Base-by-base conservation (phyloP, 352 stramenopile genomes). In the Phytopythium boreale region DNA sequence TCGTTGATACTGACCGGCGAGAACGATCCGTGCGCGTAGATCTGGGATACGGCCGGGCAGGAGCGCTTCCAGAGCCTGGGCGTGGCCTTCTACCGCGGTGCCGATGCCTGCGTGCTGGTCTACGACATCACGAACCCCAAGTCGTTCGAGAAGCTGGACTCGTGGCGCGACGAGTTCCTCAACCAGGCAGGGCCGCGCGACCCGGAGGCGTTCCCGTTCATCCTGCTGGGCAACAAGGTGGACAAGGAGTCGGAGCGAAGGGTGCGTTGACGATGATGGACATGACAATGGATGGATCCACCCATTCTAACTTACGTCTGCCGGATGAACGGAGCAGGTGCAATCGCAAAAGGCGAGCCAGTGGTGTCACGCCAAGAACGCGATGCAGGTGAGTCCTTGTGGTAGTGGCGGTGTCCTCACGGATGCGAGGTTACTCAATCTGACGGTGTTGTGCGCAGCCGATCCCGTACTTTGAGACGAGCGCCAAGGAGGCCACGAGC, bases 1-100 rank as follows among this genome's bases (percentile, higher is more conserved):
- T 7, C 43, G 6, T n/a, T 24, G 37, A 26, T n/a, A 27, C 34
- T 36, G 26, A 15, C 9, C 17, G n/a, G 22, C 7, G 29, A 3
- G 29, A 34, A 7, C 29, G 29, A 34, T 52, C 6, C 41, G 37
- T 5, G 22, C 24, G 19, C 3, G n/a, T 87, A 99, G 89, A 99
- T 99, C 71, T 99, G 98, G 98, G 97, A 99, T 77, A 99, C 98
- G 7, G 98, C 98, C 10, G 98, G 95, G 12, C 96, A 99, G 79
- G 98, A 99, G 75, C 88, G 97, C 56, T 99, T 99, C 87, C 96
- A 99, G 84, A 98, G 87, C 58, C 82, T 99, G 31, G 98, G 98
- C 15, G 89, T 98, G 14, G 96, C 96, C 17, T 99, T 99, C 79
- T 99, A 99, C 75, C 85, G 98, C 52, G 97, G 97, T 19, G 96